phyloP scores from a whole-genome alignment of 2,329 filamentous ascomycete species.

The Stagonosporopsis rhizophila region DNA sequence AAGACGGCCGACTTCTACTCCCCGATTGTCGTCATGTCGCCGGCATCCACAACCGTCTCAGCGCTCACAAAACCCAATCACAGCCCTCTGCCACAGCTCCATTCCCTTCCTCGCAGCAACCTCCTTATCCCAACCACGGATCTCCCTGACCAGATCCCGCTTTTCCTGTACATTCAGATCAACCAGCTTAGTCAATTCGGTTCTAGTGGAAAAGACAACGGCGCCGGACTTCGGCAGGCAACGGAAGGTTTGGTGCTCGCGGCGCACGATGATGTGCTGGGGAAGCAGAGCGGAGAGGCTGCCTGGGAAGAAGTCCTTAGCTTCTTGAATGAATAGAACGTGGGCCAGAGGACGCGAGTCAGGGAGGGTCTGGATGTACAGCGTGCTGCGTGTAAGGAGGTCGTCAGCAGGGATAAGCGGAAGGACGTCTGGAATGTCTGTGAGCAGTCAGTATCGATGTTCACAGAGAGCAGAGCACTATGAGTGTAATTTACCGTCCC shows the following conservation, averaged over 20 bases:
- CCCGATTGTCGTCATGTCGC: not conserved
- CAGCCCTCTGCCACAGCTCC: slow-evolving; percentile 4
- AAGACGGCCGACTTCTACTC: not conserved
- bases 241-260: slow-evolving; percentile 60
- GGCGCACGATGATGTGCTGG: slow-evolving; percentile 55
- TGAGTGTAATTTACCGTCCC: slow-evolving; percentile 59
- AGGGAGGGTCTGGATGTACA: slow-evolving; percentile 59
- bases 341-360: slow-evolving; percentile 48
- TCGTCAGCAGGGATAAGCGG: slow-evolving; percentile 42
- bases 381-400: slow-evolving; percentile 57
- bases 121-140: slow-evolving; percentile 28
- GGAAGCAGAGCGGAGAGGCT: slow-evolving; percentile 36
- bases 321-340: slow-evolving; percentile 55
- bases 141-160: slow-evolving; percentile 25
- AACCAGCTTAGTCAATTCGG: slow-evolving; percentile 48
- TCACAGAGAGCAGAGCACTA: rapidly evolving
- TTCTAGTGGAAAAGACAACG: slow-evolving; percentile 60
- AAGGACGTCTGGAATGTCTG: slow-evolving; percentile 28
- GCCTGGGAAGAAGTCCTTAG: slow-evolving; percentile 45
- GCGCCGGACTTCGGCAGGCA: slow-evolving; percentile 53
- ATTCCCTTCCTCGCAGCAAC: not conserved
- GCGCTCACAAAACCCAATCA: slow-evolving; percentile 7
- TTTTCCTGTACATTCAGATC: slow-evolving; percentile 22
- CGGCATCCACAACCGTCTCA: not conserved
- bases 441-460: slow-evolving; percentile 29